Evolutionary conservation across 768 basidiomycete genomes (phyloP), one percentile per base, ranked within the genome.

Genomic region (Myochromella boudieri): DNA sequence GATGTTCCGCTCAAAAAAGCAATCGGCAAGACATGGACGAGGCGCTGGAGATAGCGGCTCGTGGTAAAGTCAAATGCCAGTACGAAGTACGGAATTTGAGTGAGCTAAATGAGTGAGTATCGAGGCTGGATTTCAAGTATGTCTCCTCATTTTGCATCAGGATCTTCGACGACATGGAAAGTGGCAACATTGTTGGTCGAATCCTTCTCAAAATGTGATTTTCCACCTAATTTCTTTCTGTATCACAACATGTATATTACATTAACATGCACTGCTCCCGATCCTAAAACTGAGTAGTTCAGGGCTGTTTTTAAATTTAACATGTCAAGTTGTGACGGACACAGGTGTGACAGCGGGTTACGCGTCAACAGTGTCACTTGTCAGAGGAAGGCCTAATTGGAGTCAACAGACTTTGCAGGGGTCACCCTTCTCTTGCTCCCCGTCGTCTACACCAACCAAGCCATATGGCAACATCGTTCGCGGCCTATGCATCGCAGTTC

Each of bases 401-500:
- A 47, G 39, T 46, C 48, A 52, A 43, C 42, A 42, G 48, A 26
- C 45, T 53, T 53, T 56, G 55, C 46, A 50, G 46, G 51, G 54
- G 44, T 37, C 22, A 21, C 24, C 39, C 31, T 38, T 37, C 46
- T 44, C 39, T 49, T 52, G 31, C 46, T 37, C 44, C 37, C 28
- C 33, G 24, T 52, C 24, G 37, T 46, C 48, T 39, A 52, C 60
- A 39, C 48, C 55, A 55, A 48, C 49, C 42, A 29, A 56, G 55
- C 51, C 57, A 57, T 53, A 73, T 74, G 72, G 77, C 83, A 39
- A 77, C 85, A 55, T 86, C 87, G 28, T 91, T 91, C 67, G 84
- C 86, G 55, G 81, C 81, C 41, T 90, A 87, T 70, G 88, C 88
- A 40, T 90, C 88, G 34, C 87, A 89, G 57, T 90, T 89, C 62